Conservation (phyloP, 2,329 filamentous ascomycete species). For the Colletotrichum destructivum region DNA sequence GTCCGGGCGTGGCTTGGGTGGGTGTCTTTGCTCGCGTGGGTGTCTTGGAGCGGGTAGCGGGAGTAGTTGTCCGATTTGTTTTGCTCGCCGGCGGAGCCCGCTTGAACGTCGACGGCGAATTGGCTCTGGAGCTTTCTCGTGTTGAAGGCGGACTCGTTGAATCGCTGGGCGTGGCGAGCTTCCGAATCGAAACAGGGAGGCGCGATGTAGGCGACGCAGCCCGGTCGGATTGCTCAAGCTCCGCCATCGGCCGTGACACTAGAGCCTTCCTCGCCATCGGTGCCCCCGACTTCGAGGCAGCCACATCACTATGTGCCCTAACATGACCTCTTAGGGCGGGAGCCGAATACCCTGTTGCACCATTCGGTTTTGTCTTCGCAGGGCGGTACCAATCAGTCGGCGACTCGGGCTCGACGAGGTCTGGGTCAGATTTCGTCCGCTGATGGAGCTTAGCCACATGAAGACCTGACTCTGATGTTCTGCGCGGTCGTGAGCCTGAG, state of each 20-base stretch:
- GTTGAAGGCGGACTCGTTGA: slow-evolving; percentile 55
- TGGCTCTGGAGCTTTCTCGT: slow-evolving; percentile 63
- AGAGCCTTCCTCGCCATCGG: slow-evolving; percentile 53
- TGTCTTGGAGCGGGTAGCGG: slow-evolving; percentile 61
- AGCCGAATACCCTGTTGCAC: slow-evolving; percentile 28
- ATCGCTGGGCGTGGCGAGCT: slow-evolving; percentile 48
- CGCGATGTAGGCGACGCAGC: slow-evolving; percentile 55
- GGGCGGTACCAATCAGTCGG: slow-evolving; percentile 77
- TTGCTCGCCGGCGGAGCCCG: slow-evolving; percentile 60
- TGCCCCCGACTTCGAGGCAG: slow-evolving; percentile 53
- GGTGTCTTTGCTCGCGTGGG: slow-evolving; percentile 63
- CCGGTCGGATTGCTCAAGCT: slow-evolving; percentile 46
- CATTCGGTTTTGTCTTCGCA: slow-evolving; percentile 48
- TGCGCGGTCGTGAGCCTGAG: slow-evolving; percentile 63
- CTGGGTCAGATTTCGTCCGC: slow-evolving; percentile 70
- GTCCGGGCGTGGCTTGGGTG: slow-evolving; percentile 52
- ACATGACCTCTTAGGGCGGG: slow-evolving; percentile 53
- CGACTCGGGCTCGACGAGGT: slow-evolving; percentile 72
- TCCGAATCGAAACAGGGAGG: slow-evolving; percentile 63
- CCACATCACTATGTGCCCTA: slow-evolving; percentile 75
- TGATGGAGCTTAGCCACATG: slow-evolving; percentile 66
- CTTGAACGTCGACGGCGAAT: slow-evolving; percentile 66
- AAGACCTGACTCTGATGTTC: slow-evolving; percentile 81
- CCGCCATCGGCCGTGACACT: slow-evolving; percentile 45
- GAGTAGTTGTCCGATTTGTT: slow-evolving; percentile 55